These are phyloP conservation scores for Chytridiales sp. DNA, from an alignment of 371 early-diverging fungal genomes.

Conservation along the genomic window DNA sequence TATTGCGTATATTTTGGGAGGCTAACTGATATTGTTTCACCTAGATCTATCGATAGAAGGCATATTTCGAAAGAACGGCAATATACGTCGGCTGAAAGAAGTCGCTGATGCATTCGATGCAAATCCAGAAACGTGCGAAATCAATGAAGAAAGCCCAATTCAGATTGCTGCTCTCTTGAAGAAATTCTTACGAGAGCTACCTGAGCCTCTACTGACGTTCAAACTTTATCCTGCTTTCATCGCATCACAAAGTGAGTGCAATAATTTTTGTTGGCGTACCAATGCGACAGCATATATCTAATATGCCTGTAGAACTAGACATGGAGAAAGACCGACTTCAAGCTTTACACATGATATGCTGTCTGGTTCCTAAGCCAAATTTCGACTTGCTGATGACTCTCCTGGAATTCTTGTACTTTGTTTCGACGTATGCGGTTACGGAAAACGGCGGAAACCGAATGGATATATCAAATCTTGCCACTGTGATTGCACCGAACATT, in stretches of 20 bases:
- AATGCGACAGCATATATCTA: too few relatives aligned
- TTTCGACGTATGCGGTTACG: constrained; percentile 55
- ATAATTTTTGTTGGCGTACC: too few relatives aligned
- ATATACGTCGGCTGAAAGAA: constrained; percentile 81
- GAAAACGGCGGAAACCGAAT: constrained; percentile 72
- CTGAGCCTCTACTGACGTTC: constrained; percentile 91
- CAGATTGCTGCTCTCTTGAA: constrained; percentile 93
- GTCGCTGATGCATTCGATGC: constrained; percentile 70
- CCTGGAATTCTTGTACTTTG: constrained; percentile 80
- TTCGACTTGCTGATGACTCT: constrained; percentile 86
- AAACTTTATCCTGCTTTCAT: constrained; percentile 80
- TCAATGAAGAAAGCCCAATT: constrained; percentile 70
- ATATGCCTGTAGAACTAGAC: neutral
- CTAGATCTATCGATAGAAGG: constrained; percentile 88
- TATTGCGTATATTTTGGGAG: too few relatives aligned
- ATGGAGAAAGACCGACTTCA: constrained; percentile 1
- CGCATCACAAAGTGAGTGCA: constrained; percentile 67
- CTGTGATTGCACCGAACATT: constrained; percentile 90
- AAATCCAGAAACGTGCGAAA: constrained; percentile 64
- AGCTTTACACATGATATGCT: constrained; percentile 73
- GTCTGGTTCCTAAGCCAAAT: constrained; percentile 86
- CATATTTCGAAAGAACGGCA: constrained; percentile 96
- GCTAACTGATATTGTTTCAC: neutral
- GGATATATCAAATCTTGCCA: constrained; percentile 86
- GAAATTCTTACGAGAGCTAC: constrained; percentile 90